A percentile compares a stretch with the other conserved stretches of the same genome.
Conservation (phyloP, 371 early-diverging fungal genomes). For the Lichtheimia ornata region DNA sequence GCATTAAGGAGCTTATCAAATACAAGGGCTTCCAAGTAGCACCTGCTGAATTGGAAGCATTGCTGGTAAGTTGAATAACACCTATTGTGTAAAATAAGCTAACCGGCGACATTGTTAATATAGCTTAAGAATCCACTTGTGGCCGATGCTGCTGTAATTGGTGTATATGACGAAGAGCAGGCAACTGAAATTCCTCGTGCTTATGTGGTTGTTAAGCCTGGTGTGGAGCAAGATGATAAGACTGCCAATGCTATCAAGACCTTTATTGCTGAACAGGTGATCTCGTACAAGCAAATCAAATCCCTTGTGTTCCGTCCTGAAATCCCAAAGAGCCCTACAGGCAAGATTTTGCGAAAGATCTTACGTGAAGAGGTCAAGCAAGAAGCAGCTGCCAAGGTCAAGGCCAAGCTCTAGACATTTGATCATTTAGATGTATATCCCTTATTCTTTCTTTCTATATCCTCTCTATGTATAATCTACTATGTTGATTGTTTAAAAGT, state of each 20-base stretch:
- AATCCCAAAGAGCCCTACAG: constrained; percentile 74
- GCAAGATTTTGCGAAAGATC: constrained; percentile 71
- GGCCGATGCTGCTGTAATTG: constrained; percentile 71
- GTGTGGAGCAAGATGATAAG: constrained; percentile 22
- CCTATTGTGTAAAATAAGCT: background rate
- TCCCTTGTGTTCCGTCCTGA: constrained; percentile 65
- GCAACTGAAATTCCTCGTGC: constrained; percentile 78
- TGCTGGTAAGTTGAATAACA: constrained; percentile 32
- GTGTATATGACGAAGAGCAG: constrained; percentile 46
- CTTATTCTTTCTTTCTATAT: too few relatives aligned
- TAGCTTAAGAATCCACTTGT: constrained; percentile 65
- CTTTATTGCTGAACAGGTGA: constrained; percentile 62
- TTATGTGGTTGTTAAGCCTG: constrained; percentile 55
- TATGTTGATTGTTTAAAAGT: background rate
- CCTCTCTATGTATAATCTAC: too few relatives aligned
- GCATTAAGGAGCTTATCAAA: constrained; percentile 78
- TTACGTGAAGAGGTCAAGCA: constrained; percentile 16
- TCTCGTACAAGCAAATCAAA: constrained; percentile 73
- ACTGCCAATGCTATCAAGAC: constrained; percentile 48
- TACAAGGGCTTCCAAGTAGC: constrained; percentile 71
- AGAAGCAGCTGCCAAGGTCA: constrained; percentile 2
- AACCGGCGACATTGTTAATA: background rate
- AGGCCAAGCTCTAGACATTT: background rate
- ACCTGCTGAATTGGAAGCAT: constrained; percentile 22
- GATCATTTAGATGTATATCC: too few relatives aligned